phyloP scores from a whole-genome alignment of 768 basidiomycete genomes.

The Boletus patriciae region DNA sequence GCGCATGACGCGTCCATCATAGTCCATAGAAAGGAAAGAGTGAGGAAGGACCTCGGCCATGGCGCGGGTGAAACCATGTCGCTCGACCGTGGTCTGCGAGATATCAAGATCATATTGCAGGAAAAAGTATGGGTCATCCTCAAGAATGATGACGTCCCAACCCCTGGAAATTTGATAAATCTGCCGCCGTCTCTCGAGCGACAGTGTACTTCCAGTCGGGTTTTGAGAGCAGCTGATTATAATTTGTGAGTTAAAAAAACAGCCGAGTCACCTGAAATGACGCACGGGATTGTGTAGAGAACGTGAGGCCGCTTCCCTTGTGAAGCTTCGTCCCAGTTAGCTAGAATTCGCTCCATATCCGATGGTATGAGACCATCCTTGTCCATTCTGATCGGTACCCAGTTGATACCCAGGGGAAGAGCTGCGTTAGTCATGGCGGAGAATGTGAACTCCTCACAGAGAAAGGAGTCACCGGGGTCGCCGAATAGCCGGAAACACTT shows the following conservation, averaged over 20 bases:
- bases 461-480: conserved; percentile 43
- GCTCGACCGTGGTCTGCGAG: conserved; percentile 23
- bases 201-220: conserved; percentile 50
- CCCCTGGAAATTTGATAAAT: conserved; percentile 50
- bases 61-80: conserved; percentile 29
- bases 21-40: conserved; percentile 50
- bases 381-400: conserved; percentile 49
- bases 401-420: conserved; percentile 40
- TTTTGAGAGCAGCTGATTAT: conserved; percentile 41
- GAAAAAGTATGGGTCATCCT: conserved; percentile 54
- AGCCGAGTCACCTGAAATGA: conserved; percentile 2
- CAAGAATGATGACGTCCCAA: conserved; percentile 53
- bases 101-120: conserved; percentile 42
- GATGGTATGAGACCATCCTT: conserved; percentile 49
- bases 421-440: conserved; percentile 44
- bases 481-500: conserved; percentile 44
- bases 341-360: conserved; percentile 45
- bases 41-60: conserved; percentile 36
- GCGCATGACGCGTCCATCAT: conserved; percentile 50
- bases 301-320: conserved; percentile 52
- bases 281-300: conserved; percentile 52
- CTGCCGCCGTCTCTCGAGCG: conserved; percentile 43
- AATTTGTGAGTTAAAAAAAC: conserved; percentile 1
- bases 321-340: conserved; percentile 42
- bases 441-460: conserved; percentile 46